Evolutionary conservation across 331 rosid species (phyloP), one percentile per base, ranked within the genome.

Genomic region (Quercus lobata): DNA sequence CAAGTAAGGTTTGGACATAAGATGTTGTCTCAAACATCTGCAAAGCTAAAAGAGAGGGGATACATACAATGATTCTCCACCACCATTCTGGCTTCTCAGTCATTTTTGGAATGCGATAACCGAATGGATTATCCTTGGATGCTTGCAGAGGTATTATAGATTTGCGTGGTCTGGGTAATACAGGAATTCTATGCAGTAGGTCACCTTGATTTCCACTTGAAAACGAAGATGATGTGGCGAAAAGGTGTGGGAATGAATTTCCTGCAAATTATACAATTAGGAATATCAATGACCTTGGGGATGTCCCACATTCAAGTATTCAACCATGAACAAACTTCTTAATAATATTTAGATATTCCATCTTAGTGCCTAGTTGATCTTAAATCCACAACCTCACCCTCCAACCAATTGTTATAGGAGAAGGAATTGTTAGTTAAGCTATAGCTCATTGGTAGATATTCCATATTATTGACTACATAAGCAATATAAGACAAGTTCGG

Each of bases 81-180:
- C 97, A 90, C 98, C 98, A 94, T 70, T 89, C 92, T 32, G 97
- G 98, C 84, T 91, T 92, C 89, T 90, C 90, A 30, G 84, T 78
- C 57, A 80, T 80, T 76, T 79, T 78, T 4, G 97, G 89, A 78
- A 76, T 81, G 71, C 89, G 88, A 68, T 80, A 70, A 55, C 90
- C 77, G 44, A 86, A 81, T 14, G 93, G 87, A 72, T 85, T 86
- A 52, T 86, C 86, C 77, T 80, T 81, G 49, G 70, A 84, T 73
- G 97, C 94, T 74, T 81, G 97, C 29, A 80, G 65, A 24, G 79
- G 18, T 53, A 75, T 87, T 37, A 69, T 30, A 78, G 83, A 82
- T 72, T 54, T 71, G 55, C 69, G 32, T 76, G 79, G 84, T 22
- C 69, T 65, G 22, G 84, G 78, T 32, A 77, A n/a, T 0, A 56